Conservation (phyloP, 345 rosid genomes). For the Populus alba region DNA sequence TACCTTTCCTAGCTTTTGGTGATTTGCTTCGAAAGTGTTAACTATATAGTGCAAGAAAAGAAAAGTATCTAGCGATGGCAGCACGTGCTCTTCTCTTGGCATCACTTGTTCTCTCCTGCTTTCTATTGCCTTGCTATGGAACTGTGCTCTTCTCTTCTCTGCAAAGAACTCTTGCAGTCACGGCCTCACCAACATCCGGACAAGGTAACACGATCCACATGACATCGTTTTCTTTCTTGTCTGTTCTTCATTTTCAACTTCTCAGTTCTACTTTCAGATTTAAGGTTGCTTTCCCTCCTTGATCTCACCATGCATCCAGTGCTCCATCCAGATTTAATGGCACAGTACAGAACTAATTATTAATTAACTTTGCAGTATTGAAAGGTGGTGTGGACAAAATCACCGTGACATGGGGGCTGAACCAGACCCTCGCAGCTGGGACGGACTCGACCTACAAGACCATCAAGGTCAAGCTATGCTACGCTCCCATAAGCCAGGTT, state of each 20-base stretch:
- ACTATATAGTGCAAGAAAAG: not conserved
- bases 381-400: conserved; percentile 54
- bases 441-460: conserved; percentile 45
- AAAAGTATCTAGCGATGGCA: not conserved
- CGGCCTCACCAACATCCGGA: conserved; percentile 32
- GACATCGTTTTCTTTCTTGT: not conserved
- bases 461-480: conserved; percentile 55
- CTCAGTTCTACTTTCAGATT: not conserved
- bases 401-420: conserved; percentile 51
- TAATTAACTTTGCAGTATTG: conserved; percentile 32
- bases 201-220: conserved; percentile 27
- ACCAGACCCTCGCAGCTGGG: conserved; percentile 38
- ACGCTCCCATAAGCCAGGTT: conserved; percentile 65
- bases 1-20: conserved; percentile 4
- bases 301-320: not conserved
- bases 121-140: conserved; percentile 5
- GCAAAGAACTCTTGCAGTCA: conserved; percentile 24
- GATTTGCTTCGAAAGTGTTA: not conserved
- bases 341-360: not conserved
- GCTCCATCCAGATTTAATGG: no score
- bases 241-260: not conserved
- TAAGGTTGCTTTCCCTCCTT: not conserved
- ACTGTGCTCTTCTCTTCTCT: conserved; percentile 28
- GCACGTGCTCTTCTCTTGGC: conserved; percentile 12
- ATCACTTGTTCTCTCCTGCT: conserved; percentile 8